Percentiles rank a stretch among this genome's conserved stretches.
These are phyloP conservation scores for Tetrahymena elliotti DNA, from an alignment of 73 alveolate genomes.

Conservation along the genomic window DNA sequence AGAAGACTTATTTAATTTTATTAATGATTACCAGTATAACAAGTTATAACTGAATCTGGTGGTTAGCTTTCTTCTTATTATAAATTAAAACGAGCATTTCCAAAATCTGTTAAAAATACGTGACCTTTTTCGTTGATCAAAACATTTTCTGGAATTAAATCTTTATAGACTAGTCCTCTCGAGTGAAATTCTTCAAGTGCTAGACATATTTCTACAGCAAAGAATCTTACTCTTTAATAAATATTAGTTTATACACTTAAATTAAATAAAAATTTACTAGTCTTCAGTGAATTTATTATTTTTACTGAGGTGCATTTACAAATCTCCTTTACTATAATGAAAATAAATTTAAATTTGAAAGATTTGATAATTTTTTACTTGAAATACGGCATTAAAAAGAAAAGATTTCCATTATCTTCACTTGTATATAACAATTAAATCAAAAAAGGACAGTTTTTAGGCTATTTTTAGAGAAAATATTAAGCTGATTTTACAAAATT, in stretches of 20 bases:
- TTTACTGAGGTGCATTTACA: background rate
- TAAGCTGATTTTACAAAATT: background rate
- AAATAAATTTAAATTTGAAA: background rate
- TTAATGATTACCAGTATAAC: background rate
- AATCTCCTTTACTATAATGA: background rate
- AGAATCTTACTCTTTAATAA: background rate
- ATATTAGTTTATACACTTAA: background rate
- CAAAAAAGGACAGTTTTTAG: background rate
- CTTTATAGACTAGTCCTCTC: background rate
- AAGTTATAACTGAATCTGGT: background rate
- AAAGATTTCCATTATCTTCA: background rate
- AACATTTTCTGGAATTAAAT: constrained; percentile 2
- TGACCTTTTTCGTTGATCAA: background rate
- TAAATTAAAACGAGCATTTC: background rate
- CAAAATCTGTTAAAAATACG: background rate
- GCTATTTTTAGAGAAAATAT: background rate
- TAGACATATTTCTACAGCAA: constrained; percentile 1
- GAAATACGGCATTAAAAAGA: background rate
- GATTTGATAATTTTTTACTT: background rate
- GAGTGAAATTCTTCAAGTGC: background rate
- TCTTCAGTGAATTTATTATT: background rate
- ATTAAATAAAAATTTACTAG: background rate
- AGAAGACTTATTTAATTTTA: background rate
- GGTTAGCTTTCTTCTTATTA: background rate
- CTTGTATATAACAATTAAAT: background rate